Conservation (phyloP, 805 yeast species). For the Pichia occidentalis region DNA sequence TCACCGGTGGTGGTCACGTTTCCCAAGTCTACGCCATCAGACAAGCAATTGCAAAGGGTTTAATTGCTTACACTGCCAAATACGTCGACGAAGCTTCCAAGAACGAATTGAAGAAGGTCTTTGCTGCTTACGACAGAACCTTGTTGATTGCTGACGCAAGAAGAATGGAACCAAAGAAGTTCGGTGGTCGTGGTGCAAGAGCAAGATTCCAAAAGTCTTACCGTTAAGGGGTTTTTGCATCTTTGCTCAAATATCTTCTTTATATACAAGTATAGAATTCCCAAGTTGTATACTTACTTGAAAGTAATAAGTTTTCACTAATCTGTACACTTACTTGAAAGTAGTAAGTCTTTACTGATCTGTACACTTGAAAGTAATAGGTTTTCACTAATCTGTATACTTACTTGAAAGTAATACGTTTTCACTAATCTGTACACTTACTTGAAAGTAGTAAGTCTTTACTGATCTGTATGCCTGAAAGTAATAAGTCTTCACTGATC, state of each 20-base stretch:
- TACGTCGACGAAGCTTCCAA: constrained; percentile 98
- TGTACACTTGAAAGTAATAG: no score
- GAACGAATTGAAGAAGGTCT: constrained; percentile 98
- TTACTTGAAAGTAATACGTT: no score
- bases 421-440: no score
- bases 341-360: no score
- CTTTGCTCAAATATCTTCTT: not conserved
- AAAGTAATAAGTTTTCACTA: no score
- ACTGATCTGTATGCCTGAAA: no score
- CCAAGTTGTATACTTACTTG: no score
- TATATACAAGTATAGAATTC: not conserved
- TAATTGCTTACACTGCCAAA: constrained; percentile 99
- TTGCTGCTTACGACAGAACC: constrained; percentile 97
- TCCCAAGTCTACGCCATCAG: constrained; percentile 99
- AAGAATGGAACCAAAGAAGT: constrained; percentile 99
- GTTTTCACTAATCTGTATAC: no score
- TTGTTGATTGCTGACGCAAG: constrained; percentile 98
- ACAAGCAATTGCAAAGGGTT: constrained; percentile 99
- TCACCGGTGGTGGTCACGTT: constrained; percentile 99
- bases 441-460: no score
- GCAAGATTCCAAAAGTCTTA: constrained; percentile 99
- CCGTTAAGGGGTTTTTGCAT: constrained; percentile 59
- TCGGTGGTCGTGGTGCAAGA: constrained; percentile 99
- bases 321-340: no score
- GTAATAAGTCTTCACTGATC: no score